Percentiles rank a stretch among this genome's conserved stretches.
These are phyloP conservation scores for Mortierella sp. DNA, from an alignment of 371 early-diverging fungal genomes.

Conservation along the genomic window DNA sequence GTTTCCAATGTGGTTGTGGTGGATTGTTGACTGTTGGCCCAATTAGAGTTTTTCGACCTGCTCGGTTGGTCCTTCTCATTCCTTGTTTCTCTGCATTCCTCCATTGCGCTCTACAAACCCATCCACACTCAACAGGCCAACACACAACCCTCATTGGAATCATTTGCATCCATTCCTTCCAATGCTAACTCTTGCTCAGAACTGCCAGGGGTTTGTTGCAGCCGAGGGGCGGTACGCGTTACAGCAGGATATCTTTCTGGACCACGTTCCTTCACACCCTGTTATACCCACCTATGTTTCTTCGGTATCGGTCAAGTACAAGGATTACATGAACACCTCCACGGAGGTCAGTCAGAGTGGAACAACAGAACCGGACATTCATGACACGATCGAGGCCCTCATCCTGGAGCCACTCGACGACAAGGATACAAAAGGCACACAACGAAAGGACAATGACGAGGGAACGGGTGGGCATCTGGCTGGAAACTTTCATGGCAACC, in stretches of 20 bases:
- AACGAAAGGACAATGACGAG: constrained; percentile 8
- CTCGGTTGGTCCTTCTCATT: no score
- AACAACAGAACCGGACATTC: constrained; percentile 13
- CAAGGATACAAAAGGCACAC: constrained; percentile 48
- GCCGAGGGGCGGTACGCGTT: constrained; percentile 67
- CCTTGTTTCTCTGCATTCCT: no score
- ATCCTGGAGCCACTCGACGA: constrained; percentile 37
- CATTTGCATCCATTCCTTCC: background rate
- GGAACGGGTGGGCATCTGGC: constrained; percentile 1
- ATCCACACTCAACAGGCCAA: no score
- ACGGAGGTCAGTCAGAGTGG: constrained; percentile 16
- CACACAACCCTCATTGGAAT: background rate
- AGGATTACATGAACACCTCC: constrained; percentile 52
- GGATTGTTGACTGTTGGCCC: no score
- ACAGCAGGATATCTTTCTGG: constrained; percentile 62
- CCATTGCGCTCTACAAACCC: constrained; percentile 9
- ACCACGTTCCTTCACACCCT: constrained; percentile 60
- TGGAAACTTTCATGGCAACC: constrained; percentile 49
- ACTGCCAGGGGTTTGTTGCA: constrained; percentile 57
- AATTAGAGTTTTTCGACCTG: no score
- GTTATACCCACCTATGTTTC: constrained; percentile 65
- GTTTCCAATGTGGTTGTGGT: no score
- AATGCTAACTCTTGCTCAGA: constrained; percentile 18
- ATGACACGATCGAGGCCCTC: constrained; percentile 18
- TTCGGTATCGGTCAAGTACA: constrained; percentile 69